phyloP scores from a whole-genome alignment of 768 basidiomycete genomes.

The Botryobasidium botryosum region DNA sequence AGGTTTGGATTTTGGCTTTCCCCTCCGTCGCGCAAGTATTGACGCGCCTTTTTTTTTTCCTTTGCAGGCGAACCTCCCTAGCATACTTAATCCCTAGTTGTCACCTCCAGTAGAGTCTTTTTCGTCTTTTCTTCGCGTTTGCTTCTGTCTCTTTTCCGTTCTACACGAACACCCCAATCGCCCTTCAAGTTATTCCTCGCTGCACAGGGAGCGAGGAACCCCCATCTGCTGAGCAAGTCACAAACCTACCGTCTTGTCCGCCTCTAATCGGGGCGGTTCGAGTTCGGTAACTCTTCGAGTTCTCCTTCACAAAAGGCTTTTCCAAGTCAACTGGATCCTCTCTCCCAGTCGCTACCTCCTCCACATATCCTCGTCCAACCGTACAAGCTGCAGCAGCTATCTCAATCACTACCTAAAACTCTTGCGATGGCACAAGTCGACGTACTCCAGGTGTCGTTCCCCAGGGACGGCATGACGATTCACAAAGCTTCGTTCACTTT shows the following conservation, averaged over 20 bases:
- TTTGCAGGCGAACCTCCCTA: slow-evolving; percentile 63
- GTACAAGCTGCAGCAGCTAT: too few species aligned
- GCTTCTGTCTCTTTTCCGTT: slow-evolving; percentile 9
- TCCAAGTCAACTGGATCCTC: slow-evolving; percentile 16
- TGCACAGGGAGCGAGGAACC: slow-evolving; percentile 51
- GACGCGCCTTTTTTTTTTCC: neutral
- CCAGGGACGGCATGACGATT: too few species aligned
- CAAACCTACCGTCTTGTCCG: slow-evolving; percentile 38
- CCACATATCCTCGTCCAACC: too few species aligned
- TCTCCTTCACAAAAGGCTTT: slow-evolving; percentile 17
- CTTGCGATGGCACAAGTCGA: too few species aligned
- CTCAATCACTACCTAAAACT: too few species aligned
- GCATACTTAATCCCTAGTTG: slow-evolving; percentile 22
- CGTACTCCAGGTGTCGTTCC: too few species aligned
- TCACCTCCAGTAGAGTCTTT: slow-evolving; percentile 6
- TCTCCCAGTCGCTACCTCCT: slow-evolving; percentile 4
- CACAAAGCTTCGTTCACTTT: too few species aligned
- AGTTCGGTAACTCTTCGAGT: slow-evolving; percentile 45
- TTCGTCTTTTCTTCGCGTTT: slow-evolving; percentile 7
- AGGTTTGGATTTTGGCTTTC: too few species aligned
- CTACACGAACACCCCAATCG: slow-evolving; percentile 14
- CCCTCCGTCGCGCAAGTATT: too few species aligned
- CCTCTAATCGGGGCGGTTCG: slow-evolving; percentile 56
- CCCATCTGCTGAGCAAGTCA: slow-evolving; percentile 35
- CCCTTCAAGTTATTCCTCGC: slow-evolving; percentile 47